Evolutionary conservation across 192 early-diverging fungal genomes (phyloP).

Genomic region (Coemansia sp.): DNA sequence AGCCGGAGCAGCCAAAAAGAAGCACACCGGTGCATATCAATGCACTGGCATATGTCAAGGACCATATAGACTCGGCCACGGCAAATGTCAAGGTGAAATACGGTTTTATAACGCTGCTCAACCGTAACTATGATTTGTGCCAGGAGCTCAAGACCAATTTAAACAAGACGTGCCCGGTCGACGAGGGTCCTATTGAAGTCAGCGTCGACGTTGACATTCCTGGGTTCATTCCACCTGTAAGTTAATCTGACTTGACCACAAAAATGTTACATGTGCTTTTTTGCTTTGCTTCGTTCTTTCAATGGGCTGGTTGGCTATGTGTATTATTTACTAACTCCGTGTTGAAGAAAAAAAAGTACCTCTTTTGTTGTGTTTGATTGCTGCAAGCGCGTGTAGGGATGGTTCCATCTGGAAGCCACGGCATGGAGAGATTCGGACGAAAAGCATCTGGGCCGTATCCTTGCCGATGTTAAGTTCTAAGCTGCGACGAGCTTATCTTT

Average conservation of each 20-base stretch:
- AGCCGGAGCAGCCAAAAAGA: constrained; percentile 50
- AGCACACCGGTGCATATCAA: constrained; percentile 43
- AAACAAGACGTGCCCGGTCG: constrained; percentile 54
- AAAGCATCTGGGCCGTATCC: constrained; percentile 48
- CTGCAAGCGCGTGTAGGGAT: constrained; percentile 34
- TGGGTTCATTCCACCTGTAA: constrained; percentile 47
- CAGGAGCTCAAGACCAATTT: constrained; percentile 44
- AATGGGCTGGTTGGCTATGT: neutral
- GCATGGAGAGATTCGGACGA: constrained; percentile 48
- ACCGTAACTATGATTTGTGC: constrained; percentile 51
- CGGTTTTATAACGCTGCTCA: constrained; percentile 44
- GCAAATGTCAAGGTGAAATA: constrained; percentile 51
- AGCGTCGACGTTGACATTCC: constrained; percentile 47
- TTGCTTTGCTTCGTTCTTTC: neutral
- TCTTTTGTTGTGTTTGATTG: neutral
- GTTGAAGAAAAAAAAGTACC: neutral
- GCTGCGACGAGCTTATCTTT: too few relatives aligned
- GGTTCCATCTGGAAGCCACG: constrained; percentile 50
- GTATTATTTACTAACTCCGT: neutral
- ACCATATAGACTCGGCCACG: constrained; percentile 41
- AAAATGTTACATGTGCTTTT: too few relatives aligned
- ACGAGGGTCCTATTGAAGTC: constrained; percentile 46
- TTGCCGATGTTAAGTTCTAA: constrained; percentile 43
- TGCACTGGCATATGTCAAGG: constrained; percentile 48
- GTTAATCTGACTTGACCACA: too few relatives aligned